Percentiles rank a stretch among this genome's conserved stretches.
phyloP scores from a whole-genome alignment of 805 yeast genomes.

The Scheffersomyces coipomensis region DNA sequence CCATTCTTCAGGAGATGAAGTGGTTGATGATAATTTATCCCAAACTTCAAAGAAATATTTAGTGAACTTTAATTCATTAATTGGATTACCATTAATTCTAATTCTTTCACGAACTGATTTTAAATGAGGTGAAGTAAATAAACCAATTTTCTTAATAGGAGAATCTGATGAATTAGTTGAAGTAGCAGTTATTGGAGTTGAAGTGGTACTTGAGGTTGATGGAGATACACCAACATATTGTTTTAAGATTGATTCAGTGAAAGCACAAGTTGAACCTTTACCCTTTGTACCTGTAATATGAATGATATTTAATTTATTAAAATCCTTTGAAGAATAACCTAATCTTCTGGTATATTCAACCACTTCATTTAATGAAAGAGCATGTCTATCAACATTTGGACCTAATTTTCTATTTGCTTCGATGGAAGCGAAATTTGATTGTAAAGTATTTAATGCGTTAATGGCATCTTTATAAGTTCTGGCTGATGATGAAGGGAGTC shows the following conservation, averaged over 20 bases:
- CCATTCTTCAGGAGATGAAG: constrained; percentile 54
- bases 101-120: constrained; percentile 91
- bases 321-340: constrained; percentile 54
- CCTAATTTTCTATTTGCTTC: constrained; percentile 80
- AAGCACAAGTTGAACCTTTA: constrained; percentile 97
- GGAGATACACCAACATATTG: constrained; percentile 51
- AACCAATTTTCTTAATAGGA: constrained; percentile 65
- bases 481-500: constrained; percentile 5
- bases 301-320: constrained; percentile 72
- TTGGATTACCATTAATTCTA: constrained; percentile 81
- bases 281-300: constrained; percentile 99
- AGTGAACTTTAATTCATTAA: constrained; percentile 76
- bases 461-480: constrained; percentile 67
- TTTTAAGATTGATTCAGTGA: constrained; percentile 73
- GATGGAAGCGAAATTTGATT: constrained; percentile 86
- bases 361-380: constrained; percentile 81
- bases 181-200: background rate
- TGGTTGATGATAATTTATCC: constrained; percentile 67
- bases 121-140: constrained; percentile 96
- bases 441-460: constrained; percentile 77
- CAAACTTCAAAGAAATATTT: constrained; percentile 92
- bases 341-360: constrained; percentile 37
- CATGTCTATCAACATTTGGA: constrained; percentile 50
- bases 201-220: constrained; percentile 2
- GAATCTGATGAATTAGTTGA: constrained; percentile 1